These are phyloP conservation scores for Ceratocystis destructans DNA, from an alignment of 2,329 filamentous ascomycete species.

Conservation along the genomic window DNA sequence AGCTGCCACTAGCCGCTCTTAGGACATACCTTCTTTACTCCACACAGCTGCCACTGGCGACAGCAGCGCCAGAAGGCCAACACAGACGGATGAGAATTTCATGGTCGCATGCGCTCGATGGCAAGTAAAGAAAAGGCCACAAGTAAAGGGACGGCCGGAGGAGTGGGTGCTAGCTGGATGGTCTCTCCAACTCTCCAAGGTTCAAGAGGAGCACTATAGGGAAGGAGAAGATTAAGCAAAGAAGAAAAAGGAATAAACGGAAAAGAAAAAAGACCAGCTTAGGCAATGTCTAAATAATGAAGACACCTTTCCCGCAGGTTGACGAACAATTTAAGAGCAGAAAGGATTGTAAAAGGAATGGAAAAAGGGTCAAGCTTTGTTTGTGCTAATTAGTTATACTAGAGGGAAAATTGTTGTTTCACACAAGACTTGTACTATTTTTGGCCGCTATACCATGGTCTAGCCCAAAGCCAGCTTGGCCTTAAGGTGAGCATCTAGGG, in stretches of 20 bases:
- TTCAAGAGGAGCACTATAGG: conserved; percentile 3
- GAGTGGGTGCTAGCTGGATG: not conserved
- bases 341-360: not conserved
- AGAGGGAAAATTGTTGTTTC: conserved; percentile 1
- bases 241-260: not conserved
- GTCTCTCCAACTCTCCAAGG: conserved; percentile 23
- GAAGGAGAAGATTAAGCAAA: not conserved
- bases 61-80: conserved; percentile 56
- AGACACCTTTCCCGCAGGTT: conserved; percentile 29
- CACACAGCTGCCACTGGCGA: conserved; percentile 58
- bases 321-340: not conserved
- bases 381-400: too few species aligned
- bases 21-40: conserved; percentile 63
- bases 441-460: too few species aligned
- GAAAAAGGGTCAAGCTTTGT: not conserved
- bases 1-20: too few species aligned
- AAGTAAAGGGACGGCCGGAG: not conserved
- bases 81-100: conserved; percentile 53
- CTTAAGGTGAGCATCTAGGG: not conserved
- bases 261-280: not conserved
- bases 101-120: conserved; percentile 35
- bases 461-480: too few species aligned
- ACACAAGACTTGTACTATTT: not conserved
- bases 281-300: conserved; percentile 18
- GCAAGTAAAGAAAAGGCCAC: not conserved